A percentile compares a stretch with the other conserved stretches of the same genome.
Evolutionary conservation across 352 stramenopile species (phyloP).

Genomic region (Lagenidium giganteum): DNA sequence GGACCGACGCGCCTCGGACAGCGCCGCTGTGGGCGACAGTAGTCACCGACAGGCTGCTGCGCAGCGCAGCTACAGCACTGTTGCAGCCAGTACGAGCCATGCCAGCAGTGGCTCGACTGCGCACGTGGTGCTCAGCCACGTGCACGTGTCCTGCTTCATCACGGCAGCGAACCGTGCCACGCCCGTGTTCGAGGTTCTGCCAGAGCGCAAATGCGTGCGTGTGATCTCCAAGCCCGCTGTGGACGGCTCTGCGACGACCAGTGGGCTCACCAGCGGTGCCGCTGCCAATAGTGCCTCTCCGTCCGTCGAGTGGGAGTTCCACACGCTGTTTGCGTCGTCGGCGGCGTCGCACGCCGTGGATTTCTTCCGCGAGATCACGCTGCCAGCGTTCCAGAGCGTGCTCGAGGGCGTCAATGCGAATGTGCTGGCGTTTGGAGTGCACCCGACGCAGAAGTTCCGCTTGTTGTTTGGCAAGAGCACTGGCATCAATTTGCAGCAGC

Average conservation of each 20-base stretch:
- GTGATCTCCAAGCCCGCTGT: constrained; percentile 33
- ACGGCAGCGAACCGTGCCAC: constrained; percentile 62
- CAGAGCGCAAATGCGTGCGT: constrained; percentile 33
- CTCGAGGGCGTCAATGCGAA: constrained; percentile 59
- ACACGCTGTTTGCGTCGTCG: constrained; percentile 47
- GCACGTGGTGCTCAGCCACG: constrained; percentile 24
- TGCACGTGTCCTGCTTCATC: constrained; percentile 69
- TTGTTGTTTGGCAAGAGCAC: constrained; percentile 63
- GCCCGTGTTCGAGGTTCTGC: constrained; percentile 51
- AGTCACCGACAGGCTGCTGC: neutral
- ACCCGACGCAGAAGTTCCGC: constrained; percentile 69
- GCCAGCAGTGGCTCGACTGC: neutral
- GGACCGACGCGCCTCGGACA: too few species aligned
- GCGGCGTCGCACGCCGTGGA: constrained; percentile 30
- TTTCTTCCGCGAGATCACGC: constrained; percentile 57
- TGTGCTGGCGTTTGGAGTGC: constrained; percentile 53
- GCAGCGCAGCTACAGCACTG: neutral
- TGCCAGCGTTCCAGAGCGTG: constrained; percentile 32
- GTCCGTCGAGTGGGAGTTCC: constrained; percentile 51
- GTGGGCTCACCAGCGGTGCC: neutral
- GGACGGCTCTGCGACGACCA: neutral
- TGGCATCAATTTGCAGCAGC: constrained; percentile 7
- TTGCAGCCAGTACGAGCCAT: constrained; percentile 1
- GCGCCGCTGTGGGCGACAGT: too few species aligned
- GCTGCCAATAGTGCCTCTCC: neutral